Evolutionary conservation across 805 yeast genomes (phyloP), one percentile per base, ranked within the genome.

Genomic region (Limtongozyma cylindracea): DNA sequence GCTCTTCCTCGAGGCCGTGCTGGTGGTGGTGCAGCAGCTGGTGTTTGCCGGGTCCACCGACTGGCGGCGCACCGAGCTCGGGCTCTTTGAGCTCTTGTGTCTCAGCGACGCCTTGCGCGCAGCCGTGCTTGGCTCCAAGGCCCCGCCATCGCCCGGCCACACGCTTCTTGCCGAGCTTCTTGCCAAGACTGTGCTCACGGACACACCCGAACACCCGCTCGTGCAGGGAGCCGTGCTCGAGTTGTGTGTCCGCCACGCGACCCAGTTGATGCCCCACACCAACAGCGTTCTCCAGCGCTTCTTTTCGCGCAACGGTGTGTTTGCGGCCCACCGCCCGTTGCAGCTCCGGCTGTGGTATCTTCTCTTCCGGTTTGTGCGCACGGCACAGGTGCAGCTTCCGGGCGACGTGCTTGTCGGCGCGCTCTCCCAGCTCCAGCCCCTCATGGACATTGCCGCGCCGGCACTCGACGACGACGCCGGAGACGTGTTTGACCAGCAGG

Each of bases 171-270:
- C 61, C 25, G 56, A 52, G 32, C 45, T 68, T 28, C 53, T 67
- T 21, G 25, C 27, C 20, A 53, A 49, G 25, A 28, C 39, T 11
- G 35, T 34, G 27, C 21, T 29, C 20, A 51, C 72, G 24, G 58
- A 61, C 29, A 92, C 82, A 38, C 78, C 91, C n/a, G 53, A 72
- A 28, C 67, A 80, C 27, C 93, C 78, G 38, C 45, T 76, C 18
- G 56, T 61, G 21, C 77, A n/a, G n/a, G n/a, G n/a, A n/a, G n/a
- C n/a, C n/a, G n/a, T 74, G 31, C 77, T 88, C 51, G 96, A 88
- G 39, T 51, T 88, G 16, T 63, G 78, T 16, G 68, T 77, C 25
- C 72, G 77, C 36, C 88, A 78, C 32, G 48, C 59, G 13, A 66
- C 31, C 12, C 29, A 72, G 30, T 59, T 70, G 35, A 31, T 29